Percentiles rank a stretch among this genome's conserved stretches.
phyloP scores from a whole-genome alignment of 192 early-diverging fungal species.

The Podila epigama region DNA sequence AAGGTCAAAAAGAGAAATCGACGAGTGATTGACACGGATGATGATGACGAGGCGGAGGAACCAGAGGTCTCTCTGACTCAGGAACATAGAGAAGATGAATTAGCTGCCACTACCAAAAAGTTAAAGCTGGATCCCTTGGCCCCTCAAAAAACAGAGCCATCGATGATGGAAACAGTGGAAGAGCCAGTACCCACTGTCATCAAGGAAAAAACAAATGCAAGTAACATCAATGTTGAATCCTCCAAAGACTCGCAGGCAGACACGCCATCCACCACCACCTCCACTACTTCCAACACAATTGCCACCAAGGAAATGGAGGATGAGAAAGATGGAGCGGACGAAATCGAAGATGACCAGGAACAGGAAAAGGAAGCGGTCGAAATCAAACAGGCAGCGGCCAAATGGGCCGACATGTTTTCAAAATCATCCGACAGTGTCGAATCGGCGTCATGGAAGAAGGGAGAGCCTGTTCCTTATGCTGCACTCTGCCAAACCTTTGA shows the following conservation, averaged over 20 bases:
- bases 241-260: too few relatives aligned
- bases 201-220: neutral
- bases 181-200: too few relatives aligned
- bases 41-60: slow-evolving; percentile 16
- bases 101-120: slow-evolving; percentile 19
- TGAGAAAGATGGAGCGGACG: slow-evolving; percentile 11
- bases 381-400: slow-evolving; percentile 29
- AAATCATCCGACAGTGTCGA: slow-evolving; percentile 18
- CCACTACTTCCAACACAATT: too few relatives aligned
- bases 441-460: slow-evolving; percentile 53
- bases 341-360: slow-evolving; percentile 38
- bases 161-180: too few relatives aligned
- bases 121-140: slow-evolving; percentile 28
- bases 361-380: slow-evolving; percentile 36
- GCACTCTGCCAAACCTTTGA: slow-evolving; percentile 93
- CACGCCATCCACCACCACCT: too few relatives aligned
- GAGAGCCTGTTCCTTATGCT: slow-evolving; percentile 74
- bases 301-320: neutral
- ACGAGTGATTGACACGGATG: slow-evolving; percentile 18
- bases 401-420: slow-evolving; percentile 47
- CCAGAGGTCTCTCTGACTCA: slow-evolving; percentile 1
- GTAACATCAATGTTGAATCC: neutral
- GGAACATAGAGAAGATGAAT: slow-evolving; percentile 18
- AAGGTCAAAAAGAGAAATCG: slow-evolving; percentile 22
- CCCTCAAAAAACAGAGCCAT: slow-evolving; percentile 15